A percentile compares a stretch with the other conserved stretches of the same genome.
Evolutionary conservation across 345 rosid genomes (phyloP).

Genomic region (Microthlaspi erraticum): DNA sequence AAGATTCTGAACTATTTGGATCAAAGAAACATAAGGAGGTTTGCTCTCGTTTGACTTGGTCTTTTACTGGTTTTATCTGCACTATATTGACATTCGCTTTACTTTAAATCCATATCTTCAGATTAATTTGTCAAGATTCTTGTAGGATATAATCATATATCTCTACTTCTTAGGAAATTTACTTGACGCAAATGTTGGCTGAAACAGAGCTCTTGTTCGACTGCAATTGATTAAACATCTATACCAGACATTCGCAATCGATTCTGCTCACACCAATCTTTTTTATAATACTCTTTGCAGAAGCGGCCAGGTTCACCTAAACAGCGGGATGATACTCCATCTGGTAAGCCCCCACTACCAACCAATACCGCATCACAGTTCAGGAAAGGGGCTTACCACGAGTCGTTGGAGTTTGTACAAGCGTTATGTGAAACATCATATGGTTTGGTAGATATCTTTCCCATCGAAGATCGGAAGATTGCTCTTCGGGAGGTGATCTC

Average conservation of each 20-base stretch:
- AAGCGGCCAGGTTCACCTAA: constrained; percentile 87
- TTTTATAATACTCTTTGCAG: constrained; percentile 49
- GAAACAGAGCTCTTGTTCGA: constrained; percentile 27
- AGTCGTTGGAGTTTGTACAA: constrained; percentile 94
- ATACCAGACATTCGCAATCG: background rate
- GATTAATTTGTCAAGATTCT: constrained; percentile 14
- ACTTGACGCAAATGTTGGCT: constrained; percentile 21
- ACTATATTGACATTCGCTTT: constrained; percentile 17
- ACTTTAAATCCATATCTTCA: constrained; percentile 23
- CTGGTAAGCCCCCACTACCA: constrained; percentile 82
- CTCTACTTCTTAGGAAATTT: constrained; percentile 16
- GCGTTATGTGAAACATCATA: constrained; percentile 91
- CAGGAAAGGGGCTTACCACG: constrained; percentile 91
- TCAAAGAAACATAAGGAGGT: constrained; percentile 89
- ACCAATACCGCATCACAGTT: constrained; percentile 70
- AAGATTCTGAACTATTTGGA: constrained; percentile 87
- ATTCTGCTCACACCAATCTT: constrained; percentile 31
- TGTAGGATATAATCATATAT: constrained; percentile 25
- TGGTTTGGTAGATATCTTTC: constrained; percentile 95
- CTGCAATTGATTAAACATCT: constrained; percentile 24
- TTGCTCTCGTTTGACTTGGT: constrained; percentile 22
- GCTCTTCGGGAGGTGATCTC: constrained; percentile 85
- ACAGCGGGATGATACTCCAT: constrained; percentile 70
- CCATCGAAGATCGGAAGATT: constrained; percentile 93
- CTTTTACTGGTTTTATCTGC: constrained; percentile 28